A percentile compares a stretch with the other conserved stretches of the same genome.
Evolutionary conservation across 1,139 yeast species (phyloP).

Genomic region (Lodderomyces orthopsilosis): DNA sequence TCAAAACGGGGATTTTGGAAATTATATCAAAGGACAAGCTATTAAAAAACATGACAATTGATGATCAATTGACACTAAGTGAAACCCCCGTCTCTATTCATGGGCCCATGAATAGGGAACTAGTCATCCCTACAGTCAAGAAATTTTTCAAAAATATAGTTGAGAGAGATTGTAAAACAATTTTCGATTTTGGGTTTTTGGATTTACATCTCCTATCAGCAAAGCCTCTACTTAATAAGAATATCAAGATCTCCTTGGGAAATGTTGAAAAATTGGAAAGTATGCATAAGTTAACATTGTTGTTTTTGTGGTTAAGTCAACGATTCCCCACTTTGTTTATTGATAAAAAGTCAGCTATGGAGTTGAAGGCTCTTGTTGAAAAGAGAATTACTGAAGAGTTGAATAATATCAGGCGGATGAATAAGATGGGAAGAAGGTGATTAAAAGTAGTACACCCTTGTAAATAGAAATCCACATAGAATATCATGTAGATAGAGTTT

Average conservation of each 20-base stretch:
- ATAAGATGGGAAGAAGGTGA: constrained; percentile 7
- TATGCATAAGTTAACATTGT: constrained; percentile 63
- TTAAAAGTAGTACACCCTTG: background rate
- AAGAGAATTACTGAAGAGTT: constrained; percentile 63
- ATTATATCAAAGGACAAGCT: constrained; percentile 40
- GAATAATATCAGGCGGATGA: constrained; percentile 34
- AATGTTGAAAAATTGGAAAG: constrained; percentile 57
- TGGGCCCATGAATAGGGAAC: constrained; percentile 13
- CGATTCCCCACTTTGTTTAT: constrained; percentile 80
- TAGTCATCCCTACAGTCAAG: constrained; percentile 22
- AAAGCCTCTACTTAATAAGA: constrained; percentile 21
- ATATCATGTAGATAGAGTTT: background rate
- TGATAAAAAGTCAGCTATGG: constrained; percentile 72
- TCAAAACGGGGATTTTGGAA: constrained; percentile 40
- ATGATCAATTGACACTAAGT: constrained; percentile 58
- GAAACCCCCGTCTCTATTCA: constrained; percentile 54
- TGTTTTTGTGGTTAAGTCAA: constrained; percentile 84
- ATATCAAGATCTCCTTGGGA: constrained; percentile 27
- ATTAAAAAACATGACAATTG: constrained; percentile 26
- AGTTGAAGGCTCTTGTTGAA: constrained; percentile 64
- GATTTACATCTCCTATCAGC: constrained; percentile 26
- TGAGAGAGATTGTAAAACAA: constrained; percentile 34
- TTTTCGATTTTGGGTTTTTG: constrained; percentile 43
- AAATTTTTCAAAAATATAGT: constrained; percentile 39
- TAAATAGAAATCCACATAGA: background rate